phyloP scores from a whole-genome alignment of 1,284 basidiomycete species.

The Ganoderma boninense region DNA sequence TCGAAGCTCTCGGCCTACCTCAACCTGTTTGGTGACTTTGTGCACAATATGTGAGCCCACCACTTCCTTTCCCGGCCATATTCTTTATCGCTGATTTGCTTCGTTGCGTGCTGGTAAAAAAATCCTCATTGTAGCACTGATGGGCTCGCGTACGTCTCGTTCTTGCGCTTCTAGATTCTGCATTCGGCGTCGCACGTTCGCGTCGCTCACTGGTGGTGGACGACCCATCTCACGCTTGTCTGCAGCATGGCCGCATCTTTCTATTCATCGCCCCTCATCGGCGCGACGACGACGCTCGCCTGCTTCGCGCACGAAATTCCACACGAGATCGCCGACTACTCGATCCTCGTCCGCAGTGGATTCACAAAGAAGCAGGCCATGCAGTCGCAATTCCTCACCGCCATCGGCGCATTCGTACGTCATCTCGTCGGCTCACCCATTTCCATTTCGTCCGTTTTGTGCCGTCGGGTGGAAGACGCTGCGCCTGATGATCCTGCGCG shows the following conservation, averaged over 20 bases:
- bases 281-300: conserved; percentile 89
- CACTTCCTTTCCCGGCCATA: background rate
- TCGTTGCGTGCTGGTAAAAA: background rate
- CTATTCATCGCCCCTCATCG: conserved; percentile 88
- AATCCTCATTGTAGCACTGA: conserved; percentile 66
- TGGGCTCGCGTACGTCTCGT: conserved; percentile 75
- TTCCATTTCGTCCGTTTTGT: conserved; percentile 9
- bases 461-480: conserved; percentile 2
- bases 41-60: conserved; percentile 78
- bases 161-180: conserved; percentile 3
- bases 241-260: conserved; percentile 89
- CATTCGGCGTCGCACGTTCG: conserved; percentile 30
- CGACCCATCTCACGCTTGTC: conserved; percentile 13
- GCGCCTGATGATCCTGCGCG: conserved; percentile 10
- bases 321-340: conserved; percentile 93
- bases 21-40: conserved; percentile 91
- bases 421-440: conserved; percentile 16
- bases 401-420: conserved; percentile 88
- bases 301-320: conserved; percentile 94
- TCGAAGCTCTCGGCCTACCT: conserved; percentile 89
- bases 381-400: conserved; percentile 90
- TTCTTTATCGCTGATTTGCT: conserved; percentile 17
- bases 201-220: conserved; percentile 11
- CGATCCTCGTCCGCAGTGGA: conserved; percentile 87
- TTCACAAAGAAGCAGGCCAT: conserved; percentile 91